These are phyloP conservation scores for Diaporthe sp. DNA, from an alignment of 2,329 filamentous ascomycete species.

Conservation along the genomic window DNA sequence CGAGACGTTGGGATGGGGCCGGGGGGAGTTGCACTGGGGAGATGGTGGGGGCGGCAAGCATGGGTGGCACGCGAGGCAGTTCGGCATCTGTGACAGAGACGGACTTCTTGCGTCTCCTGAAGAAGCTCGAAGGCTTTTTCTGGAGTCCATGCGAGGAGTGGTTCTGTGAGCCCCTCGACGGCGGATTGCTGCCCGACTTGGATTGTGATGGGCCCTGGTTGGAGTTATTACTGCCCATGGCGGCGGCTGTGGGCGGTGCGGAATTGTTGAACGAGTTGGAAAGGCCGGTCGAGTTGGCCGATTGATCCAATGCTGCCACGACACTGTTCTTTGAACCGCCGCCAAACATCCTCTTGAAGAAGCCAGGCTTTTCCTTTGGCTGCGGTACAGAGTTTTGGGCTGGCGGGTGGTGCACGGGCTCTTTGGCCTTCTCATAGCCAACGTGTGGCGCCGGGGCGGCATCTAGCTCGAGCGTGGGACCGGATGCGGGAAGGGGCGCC, in stretches of 20 bases:
- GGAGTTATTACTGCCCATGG: constrained; percentile 43
- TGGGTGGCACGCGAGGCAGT: constrained; percentile 65
- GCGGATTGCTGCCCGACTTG: constrained; percentile 55
- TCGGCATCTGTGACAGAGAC: constrained; percentile 67
- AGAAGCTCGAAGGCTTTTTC: constrained; percentile 96
- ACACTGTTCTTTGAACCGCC: constrained; percentile 69
- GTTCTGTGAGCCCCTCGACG: constrained; percentile 64
- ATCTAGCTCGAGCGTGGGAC: constrained; percentile 56
- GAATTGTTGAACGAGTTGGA: constrained; percentile 36
- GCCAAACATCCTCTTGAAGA: constrained; percentile 94
- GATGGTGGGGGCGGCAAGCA: constrained; percentile 62
- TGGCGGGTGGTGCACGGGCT: constrained; percentile 58
- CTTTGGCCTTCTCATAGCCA: constrained; percentile 71
- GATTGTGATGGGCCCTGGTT: constrained; percentile 50
- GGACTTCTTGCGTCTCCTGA: constrained; percentile 93
- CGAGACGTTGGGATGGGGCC: constrained; percentile 47
- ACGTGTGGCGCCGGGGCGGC: constrained; percentile 71
- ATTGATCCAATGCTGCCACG: constrained; percentile 34
- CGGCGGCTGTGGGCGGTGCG: not conserved
- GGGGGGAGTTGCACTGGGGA: constrained; percentile 51
- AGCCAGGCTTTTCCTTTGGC: constrained; percentile 81
- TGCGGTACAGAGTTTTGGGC: constrained; percentile 55
- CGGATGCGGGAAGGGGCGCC: constrained; percentile 46
- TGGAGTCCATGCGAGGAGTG: constrained; percentile 70
- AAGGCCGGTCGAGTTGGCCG: constrained; percentile 20